Evolutionary conservation across 257 asterid genomes (phyloP).

Genomic region (Solanum virginianum): DNA sequence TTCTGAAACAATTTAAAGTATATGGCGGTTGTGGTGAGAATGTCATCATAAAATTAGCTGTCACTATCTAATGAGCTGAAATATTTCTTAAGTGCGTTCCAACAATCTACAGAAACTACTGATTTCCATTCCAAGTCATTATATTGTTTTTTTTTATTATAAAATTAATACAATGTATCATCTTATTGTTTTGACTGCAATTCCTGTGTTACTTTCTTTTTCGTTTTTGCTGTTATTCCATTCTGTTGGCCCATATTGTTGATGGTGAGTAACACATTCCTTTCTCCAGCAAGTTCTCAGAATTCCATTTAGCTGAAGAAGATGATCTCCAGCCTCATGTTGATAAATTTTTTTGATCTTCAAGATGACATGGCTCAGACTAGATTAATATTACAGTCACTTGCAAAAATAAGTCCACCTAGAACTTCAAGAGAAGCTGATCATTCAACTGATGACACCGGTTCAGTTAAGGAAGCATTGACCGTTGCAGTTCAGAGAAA

Average conservation of each 20-base stretch:
- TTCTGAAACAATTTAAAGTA: neutral
- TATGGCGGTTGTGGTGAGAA: neutral
- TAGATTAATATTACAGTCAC: constrained; percentile 40
- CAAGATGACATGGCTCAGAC: constrained; percentile 37
- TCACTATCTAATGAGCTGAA: neutral
- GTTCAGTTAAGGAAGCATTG: constrained; percentile 39
- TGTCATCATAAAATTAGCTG: neutral
- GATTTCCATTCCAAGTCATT: neutral
- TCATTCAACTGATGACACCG: neutral
- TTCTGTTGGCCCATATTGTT: neutral
- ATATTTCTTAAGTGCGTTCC: neutral
- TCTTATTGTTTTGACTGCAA: neutral
- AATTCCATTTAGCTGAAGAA: constrained; percentile 34
- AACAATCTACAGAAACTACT: neutral
- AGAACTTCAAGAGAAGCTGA: constrained; percentile 24
- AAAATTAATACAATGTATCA: neutral
- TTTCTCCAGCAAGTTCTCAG: constrained; percentile 46
- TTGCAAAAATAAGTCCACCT: constrained; percentile 35
- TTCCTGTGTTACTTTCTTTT: neutral
- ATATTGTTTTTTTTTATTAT: neutral
- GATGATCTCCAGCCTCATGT: constrained; percentile 44
- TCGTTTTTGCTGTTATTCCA: neutral
- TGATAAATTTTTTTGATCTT: constrained; percentile 40
- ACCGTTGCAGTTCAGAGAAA: constrained; percentile 42
- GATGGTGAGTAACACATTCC: neutral